Base-by-base conservation (phyloP, 2,329 filamentous ascomycete species). In the Phialophora tarda region DNA sequence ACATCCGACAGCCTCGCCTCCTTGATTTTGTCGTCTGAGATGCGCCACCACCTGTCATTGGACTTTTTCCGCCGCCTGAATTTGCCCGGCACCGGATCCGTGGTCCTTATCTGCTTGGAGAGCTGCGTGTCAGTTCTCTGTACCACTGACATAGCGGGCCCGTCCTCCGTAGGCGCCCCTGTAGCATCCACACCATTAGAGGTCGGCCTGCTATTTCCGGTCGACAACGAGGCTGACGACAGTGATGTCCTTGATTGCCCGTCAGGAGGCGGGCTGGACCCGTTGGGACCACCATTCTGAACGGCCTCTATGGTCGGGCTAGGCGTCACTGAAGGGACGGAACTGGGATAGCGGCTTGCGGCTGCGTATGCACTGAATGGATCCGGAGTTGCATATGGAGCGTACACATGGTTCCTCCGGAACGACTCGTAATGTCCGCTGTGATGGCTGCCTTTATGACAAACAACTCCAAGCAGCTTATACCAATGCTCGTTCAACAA, bases 391-490 rank as follows among this genome's bases (percentile, higher is more conserved):
- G 92, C 91, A 75, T 89, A 98, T 0, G 93, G 93, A 2, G 90
- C 82, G 59, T 89, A 87, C 8, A 92, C 80, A 65, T 91, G 90
- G 78, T 98, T 95, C 44, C 95, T 87, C 38, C 95, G 86, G 78
- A 98, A 98, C 0, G 93, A 94, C 77, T 99, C 95, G 80, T 99
- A 99, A 76, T 99, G 95, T 0, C 95, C 95, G 73, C 93, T 97
- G 75, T 97, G 90, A 77, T 99, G 95, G 69, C 91, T 96, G 44
- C 95, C 95, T 74, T 96, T 96, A 76, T 99, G 95, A 24, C 92
- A 96, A 41, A 99, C 92, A 41, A 96, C 87, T 12, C 90, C 92
- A 0, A 96, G 85, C 4, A 99, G 83, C 73, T 89, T 92, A 79
- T 97, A 99, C 75, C 86, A 90, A 70, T 88, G 90, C 74, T 90